Conservation (phyloP, 1,284 basidiomycete genomes). For the Neotropicomus parvogracilis region DNA sequence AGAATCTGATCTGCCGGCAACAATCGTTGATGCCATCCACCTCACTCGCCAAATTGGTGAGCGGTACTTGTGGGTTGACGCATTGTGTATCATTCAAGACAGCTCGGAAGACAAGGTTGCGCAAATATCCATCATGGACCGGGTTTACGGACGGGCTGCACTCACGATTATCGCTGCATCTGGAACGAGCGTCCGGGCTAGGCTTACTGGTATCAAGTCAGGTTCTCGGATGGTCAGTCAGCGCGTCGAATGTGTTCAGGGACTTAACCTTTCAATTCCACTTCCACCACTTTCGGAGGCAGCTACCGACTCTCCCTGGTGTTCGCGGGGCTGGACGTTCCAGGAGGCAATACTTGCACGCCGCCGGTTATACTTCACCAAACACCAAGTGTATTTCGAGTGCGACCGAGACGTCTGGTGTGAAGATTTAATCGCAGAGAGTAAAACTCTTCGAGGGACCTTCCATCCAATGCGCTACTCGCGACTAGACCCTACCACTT, state of each 20-base stretch:
- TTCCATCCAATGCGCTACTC: constrained; percentile 6
- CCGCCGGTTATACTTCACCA: constrained; percentile 23
- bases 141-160: constrained; percentile 7
- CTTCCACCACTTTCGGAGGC: constrained; percentile 13
- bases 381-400: constrained; percentile 21
- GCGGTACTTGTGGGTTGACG: constrained; percentile 14
- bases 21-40: constrained; percentile 10
- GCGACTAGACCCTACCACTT: neutral
- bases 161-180: constrained; percentile 8
- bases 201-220: constrained; percentile 12
- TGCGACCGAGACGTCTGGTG: constrained; percentile 19
- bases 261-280: constrained; percentile 20
- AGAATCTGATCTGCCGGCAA: constrained; percentile 5
- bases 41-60: constrained; percentile 9
- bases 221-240: constrained; percentile 11
- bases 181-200: constrained; percentile 3
- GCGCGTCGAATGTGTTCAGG: constrained; percentile 15
- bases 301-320: constrained; percentile 13
- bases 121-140: constrained; percentile 13
- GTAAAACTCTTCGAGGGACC: neutral
- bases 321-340: constrained; percentile 26
- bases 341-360: constrained; percentile 22
- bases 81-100: constrained; percentile 16
- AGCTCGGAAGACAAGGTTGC: constrained; percentile 7
- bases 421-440: constrained; percentile 22